These are phyloP conservation scores for Mucuna pruriens DNA, from an alignment of 306 rosid genomes.

Conservation along the genomic window DNA sequence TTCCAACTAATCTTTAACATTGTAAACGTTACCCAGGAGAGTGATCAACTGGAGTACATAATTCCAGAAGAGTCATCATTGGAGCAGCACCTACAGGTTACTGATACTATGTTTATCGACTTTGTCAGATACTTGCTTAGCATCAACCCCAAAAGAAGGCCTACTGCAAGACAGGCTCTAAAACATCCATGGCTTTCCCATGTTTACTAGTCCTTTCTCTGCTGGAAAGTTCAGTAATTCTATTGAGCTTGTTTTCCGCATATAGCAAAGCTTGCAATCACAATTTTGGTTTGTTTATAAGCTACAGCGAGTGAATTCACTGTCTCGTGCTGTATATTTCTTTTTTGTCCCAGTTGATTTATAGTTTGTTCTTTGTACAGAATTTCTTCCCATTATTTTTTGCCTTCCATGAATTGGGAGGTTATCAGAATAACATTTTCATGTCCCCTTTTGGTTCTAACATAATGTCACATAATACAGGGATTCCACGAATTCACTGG, in stretches of 20 bases:
- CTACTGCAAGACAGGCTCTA: constrained; percentile 76
- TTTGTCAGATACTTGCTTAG: constrained; percentile 70
- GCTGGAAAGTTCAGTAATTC: constrained; percentile 29
- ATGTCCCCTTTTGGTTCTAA: constrained; percentile 22
- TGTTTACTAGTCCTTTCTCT: constrained; percentile 46
- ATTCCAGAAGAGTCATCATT: constrained; percentile 81
- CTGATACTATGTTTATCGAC: constrained; percentile 65
- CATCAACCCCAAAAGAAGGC: constrained; percentile 80
- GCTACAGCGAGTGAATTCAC: constrained; percentile 33
- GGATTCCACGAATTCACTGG: constrained; percentile 8
- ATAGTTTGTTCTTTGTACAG: constrained; percentile 50
- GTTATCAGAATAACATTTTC: constrained; percentile 38
- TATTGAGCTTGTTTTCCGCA: constrained; percentile 23
- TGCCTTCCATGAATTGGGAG: constrained; percentile 41
- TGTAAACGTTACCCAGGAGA: constrained; percentile 70
- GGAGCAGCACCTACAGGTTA: constrained; percentile 71
- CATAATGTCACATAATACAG: background rate
- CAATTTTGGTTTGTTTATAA: constrained; percentile 56
- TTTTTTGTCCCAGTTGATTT: background rate
- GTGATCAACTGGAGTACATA: constrained; percentile 79
- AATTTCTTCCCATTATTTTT: constrained; percentile 36
- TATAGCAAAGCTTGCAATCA: constrained; percentile 42
- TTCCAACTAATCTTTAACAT: constrained; percentile 18
- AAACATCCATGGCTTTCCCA: constrained; percentile 95
- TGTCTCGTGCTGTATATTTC: constrained; percentile 35